A percentile compares a stretch with the other conserved stretches of the same genome.
Evolutionary conservation across 2,329 filamentous ascomycete species (phyloP).

Genomic region (Trichoderma atrobrunneum): DNA sequence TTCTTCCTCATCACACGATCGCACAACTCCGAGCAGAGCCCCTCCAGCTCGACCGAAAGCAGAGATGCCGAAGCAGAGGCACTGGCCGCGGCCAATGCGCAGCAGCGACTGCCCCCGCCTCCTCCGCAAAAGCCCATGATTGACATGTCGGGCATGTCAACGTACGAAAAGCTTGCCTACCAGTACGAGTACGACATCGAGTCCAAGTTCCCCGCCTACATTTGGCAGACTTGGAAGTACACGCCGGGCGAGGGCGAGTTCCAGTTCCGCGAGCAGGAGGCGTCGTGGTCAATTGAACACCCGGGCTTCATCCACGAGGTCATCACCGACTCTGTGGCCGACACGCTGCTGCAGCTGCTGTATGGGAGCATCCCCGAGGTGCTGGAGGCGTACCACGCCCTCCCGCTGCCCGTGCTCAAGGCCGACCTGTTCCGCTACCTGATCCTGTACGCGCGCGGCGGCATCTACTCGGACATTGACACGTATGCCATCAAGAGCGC

Average conservation of each 20-base stretch:
- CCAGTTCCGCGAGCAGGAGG: slow-evolving; percentile 76
- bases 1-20: slow-evolving; percentile 66
- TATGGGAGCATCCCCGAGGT: slow-evolving; percentile 82
- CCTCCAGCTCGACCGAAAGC: slow-evolving; percentile 12
- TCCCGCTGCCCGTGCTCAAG: slow-evolving; percentile 73
- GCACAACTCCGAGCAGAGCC: slow-evolving; percentile 36
- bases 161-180: slow-evolving; percentile 81
- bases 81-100: background rate
- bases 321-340: slow-evolving; percentile 84
- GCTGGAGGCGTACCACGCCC: slow-evolving; percentile 68
- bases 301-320: slow-evolving; percentile 95
- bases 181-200: slow-evolving; percentile 91
- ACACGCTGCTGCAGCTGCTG: slow-evolving; percentile 77
- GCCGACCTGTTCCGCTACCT: slow-evolving; percentile 78
- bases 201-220: slow-evolving; percentile 89
- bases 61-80: slow-evolving; percentile 24
- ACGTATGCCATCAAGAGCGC: slow-evolving; percentile 81
- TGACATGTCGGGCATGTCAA: slow-evolving; percentile 68
- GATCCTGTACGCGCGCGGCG: slow-evolving; percentile 59
- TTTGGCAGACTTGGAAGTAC: slow-evolving; percentile 99
- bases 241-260: slow-evolving; percentile 77
- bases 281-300: slow-evolving; percentile 83
- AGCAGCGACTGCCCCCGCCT: slow-evolving; percentile 18
- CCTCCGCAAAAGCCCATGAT: slow-evolving; percentile 60
- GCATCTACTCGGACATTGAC: slow-evolving; percentile 87